phyloP scores from a whole-genome alignment of 805 yeast genomes.

The Saccharomycopsis javanensis region DNA sequence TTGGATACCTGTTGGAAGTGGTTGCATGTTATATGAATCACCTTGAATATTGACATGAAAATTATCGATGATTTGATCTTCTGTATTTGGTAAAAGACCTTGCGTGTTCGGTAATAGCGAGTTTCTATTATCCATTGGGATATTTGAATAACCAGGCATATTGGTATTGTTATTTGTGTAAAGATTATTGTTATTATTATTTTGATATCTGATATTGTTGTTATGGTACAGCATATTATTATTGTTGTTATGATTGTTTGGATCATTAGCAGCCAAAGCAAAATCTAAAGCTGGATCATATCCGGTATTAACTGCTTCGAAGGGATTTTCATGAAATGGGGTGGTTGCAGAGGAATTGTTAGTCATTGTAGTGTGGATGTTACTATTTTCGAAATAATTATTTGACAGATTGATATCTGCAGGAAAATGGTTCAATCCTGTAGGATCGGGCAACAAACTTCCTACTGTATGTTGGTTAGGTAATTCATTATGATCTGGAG shows the following conservation, averaged over 20 bases:
- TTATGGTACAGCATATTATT: not conserved
- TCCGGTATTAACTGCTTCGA: not conserved
- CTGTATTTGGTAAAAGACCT: not conserved
- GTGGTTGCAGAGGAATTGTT: not conserved
- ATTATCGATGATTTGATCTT: constrained; percentile 1
- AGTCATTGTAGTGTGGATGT: not conserved
- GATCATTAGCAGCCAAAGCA: not conserved
- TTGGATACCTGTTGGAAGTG: constrained; percentile 4
- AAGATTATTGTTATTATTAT: not conserved
- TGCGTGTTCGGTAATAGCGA: not conserved
- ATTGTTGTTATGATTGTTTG: not conserved
- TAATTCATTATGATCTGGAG: not conserved
- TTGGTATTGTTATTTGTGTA: not conserved
- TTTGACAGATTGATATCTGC: no score
- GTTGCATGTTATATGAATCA: constrained; percentile 14
- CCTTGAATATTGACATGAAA: constrained; percentile 9
- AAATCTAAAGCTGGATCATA: not conserved
- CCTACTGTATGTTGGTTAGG: not conserved
- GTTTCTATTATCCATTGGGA: not conserved
- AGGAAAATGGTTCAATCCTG: not conserved
- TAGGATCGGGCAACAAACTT: not conserved
- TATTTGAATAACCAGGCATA: not conserved
- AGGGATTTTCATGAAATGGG: not conserved
- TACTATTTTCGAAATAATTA: no score
- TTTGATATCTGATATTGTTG: not conserved